Evolutionary conservation across 2,329 filamentous ascomycete species (phyloP), one percentile per base, ranked within the genome.

Genomic region (Coleophoma eucalyptorum): DNA sequence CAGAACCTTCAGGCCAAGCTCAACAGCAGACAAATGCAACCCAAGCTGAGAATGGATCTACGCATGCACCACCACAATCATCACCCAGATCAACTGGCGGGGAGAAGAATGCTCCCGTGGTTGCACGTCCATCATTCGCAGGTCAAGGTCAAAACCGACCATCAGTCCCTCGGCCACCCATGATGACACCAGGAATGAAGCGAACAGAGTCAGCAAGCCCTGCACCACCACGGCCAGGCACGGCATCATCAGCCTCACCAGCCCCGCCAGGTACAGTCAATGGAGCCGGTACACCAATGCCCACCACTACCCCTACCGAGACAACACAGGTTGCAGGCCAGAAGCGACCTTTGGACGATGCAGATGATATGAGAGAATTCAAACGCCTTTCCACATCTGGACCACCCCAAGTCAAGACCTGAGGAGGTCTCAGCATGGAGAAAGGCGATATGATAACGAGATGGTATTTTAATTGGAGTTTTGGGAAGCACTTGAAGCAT

Each of bases 141-240:
- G 58, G 58, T 32, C 59, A 58, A 46, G 51, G 50, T 26, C 55
- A 57, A 42, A 59, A 49, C 43, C 58, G 61, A 42, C 41, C 57
- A 37, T 50, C 58, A 11, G 53, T 65, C 20, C 56, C 62, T 16
- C 55, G 64, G 43, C 63, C 62, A 26, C 61, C 63, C 46, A 64
- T 67, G 58, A 62, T 54, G 50, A 52, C 58, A 44, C 53, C 55
- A 33, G 54, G 55, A 18, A 55, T 59, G 35, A 57, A 46, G 45
- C 49, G 60, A 32, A 58, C 53, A 31, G 59, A 56, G 50, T 61
- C 62, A 18, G 56, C 37, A 21, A 58, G 57, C 37, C 50, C 55
- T 32, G 57, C 55, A 50, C 46, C 54, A 48, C 41, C 48, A 31
- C 54, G 50, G 43, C 49, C 52, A 37, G 54, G 48, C 43, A 55